Evolutionary conservation across 495 filamentous ascomycete species (phyloP).

Genomic region (Podospora fimiseda): DNA sequence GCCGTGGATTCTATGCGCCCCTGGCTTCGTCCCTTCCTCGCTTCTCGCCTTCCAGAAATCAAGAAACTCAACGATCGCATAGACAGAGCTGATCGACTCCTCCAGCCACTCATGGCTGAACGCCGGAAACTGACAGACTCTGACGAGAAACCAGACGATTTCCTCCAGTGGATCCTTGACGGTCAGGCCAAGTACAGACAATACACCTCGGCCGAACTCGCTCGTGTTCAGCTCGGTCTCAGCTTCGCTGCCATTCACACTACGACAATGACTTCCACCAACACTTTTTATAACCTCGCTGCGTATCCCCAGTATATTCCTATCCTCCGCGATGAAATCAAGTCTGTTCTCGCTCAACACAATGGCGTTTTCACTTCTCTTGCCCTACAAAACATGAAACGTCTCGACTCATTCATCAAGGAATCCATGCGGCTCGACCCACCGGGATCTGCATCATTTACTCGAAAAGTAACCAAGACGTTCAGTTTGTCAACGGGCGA

Average conservation of each 20-base stretch:
- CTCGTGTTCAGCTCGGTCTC: constrained; percentile 32
- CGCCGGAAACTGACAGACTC: constrained; percentile 11
- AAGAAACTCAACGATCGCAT: constrained; percentile 22
- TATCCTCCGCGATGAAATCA: constrained; percentile 49
- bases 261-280: background rate
- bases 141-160: constrained; percentile 28
- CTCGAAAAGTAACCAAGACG: constrained; percentile 31
- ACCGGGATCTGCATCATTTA: constrained; percentile 17
- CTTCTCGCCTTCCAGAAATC: constrained; percentile 27
- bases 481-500: constrained; percentile 40
- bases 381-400: constrained; percentile 31
- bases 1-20: constrained; percentile 25
- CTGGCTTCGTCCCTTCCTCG: constrained; percentile 29
- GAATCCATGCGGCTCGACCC: constrained; percentile 28
- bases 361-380: constrained; percentile 22
- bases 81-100: constrained; percentile 21
- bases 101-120: constrained; percentile 26
- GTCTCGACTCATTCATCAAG: constrained; percentile 32
- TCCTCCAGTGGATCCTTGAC: constrained; percentile 38
- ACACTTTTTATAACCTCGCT: constrained; percentile 35
- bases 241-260: constrained; percentile 50
- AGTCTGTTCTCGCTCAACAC: constrained; percentile 22
- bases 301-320: constrained; percentile 39
- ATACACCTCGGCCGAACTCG: constrained; percentile 21
- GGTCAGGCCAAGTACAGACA: constrained; percentile 14